Percentiles rank a stretch among this genome's conserved stretches.
Evolutionary conservation across 2,329 filamentous ascomycete species (phyloP).

Genomic region (Hansfordia pulvinata): DNA sequence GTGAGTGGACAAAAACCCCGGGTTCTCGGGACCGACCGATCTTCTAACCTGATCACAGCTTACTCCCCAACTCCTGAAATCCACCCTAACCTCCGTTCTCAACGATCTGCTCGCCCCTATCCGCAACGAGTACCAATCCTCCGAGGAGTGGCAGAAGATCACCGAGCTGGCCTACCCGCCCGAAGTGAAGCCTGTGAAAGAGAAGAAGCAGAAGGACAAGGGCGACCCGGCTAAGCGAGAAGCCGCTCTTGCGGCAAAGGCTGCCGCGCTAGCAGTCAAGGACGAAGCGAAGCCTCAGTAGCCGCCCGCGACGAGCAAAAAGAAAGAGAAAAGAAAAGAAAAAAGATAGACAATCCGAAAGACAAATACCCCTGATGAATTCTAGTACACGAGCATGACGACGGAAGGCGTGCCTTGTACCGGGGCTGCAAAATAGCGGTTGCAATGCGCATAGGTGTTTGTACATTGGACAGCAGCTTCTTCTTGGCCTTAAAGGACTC

Average conservation of each 20-base stretch:
- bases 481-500: too few relatives aligned
- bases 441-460: too few relatives aligned
- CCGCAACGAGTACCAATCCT: slow-evolving; percentile 55
- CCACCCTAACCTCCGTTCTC: slow-evolving; percentile 64
- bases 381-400: too few relatives aligned
- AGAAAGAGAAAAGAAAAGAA: too few relatives aligned
- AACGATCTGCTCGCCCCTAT: slow-evolving; percentile 67
- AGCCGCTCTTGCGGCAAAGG: slow-evolving; percentile 9
- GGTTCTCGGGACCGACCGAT: slow-evolving; percentile 2
- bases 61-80: slow-evolving; percentile 77
- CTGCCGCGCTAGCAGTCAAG: slow-evolving; percentile 8
- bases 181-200: slow-evolving; percentile 52
- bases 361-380: slow-evolving; percentile 1
- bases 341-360: neutral
- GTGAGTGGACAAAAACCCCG: slow-evolving; percentile 30
- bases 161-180: slow-evolving; percentile 72
- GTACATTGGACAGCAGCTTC: too few relatives aligned
- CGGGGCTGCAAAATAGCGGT: too few relatives aligned
- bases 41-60: slow-evolving; percentile 30
- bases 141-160: slow-evolving; percentile 68
- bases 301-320: slow-evolving; percentile 5
- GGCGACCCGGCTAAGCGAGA: slow-evolving; percentile 24
- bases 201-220: slow-evolving; percentile 66
- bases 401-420: too few relatives aligned
- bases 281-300: too few relatives aligned